Evolutionary conservation across 805 yeast species (phyloP), one percentile per base, ranked within the genome.

Genomic region (Monosporozyma servazzii): DNA sequence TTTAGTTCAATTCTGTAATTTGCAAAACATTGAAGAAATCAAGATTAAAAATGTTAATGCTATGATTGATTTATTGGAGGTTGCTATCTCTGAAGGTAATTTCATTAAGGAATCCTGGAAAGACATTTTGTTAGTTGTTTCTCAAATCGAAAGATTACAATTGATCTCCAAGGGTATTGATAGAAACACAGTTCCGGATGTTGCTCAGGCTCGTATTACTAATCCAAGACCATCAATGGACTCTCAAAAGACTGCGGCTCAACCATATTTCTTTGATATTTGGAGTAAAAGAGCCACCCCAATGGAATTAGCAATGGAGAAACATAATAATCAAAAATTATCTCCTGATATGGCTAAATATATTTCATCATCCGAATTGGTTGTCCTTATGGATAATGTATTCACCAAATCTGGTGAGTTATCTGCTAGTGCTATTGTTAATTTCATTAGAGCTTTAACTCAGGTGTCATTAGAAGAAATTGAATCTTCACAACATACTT

Each of bases 91-190:
- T 9, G 95, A 88, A 60, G 96, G 96, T n/a, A 78, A 87, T 53
- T 72, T 72, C 53, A 72, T 93, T 57, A 77, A 77, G 48, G 74
- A 75, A 4, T 83, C 96, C 1, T 93, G 99, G 99, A 80, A 77
- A 54, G 91, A 86, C 58, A 76, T 93, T 25, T 74, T 93, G 57
- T 76, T 84, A 2, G 81, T 89, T 2, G 81, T 90, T 48, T 88
- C 97, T 1, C 97, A 91, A 68, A 79, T 93, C 47, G 99, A 95
- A 67, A 77, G 98, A 64, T 72, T 89, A 52, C 96, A 89, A 67
- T 72, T 93, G 48, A 81, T 90, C 48, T 86, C 96, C 0, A 83
- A 86, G 58, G 98, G 97, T 50, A 79, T 88, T 49, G 88, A 87
- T 54, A 88, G 91, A 25, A 84, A 81, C 31, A 75, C 82, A 1